Base-by-base conservation (phyloP, 306 rosid genomes). In the Trifolium dubium region DNA sequence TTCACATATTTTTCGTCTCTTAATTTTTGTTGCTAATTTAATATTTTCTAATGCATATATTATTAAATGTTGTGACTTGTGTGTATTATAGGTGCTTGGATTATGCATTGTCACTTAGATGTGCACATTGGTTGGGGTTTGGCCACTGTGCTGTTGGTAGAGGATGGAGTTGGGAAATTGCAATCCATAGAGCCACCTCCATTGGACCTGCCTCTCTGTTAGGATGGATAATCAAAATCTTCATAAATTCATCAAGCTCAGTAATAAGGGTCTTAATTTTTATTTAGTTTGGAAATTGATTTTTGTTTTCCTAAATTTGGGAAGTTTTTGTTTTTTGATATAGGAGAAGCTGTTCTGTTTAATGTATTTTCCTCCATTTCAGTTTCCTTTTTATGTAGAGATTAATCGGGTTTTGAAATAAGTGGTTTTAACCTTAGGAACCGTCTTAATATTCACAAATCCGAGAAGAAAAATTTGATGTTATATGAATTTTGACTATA, bases 51-150 rank as follows among this genome's bases (percentile, higher is more conserved):
- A 32, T 3, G 39, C 39, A 1, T 6, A 8, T 35, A 37, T 37
- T 37, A 37, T 37, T 6, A 37, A 37, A 7, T 37, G 9, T 37
- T 37, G 40, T 37, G 40, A 37, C 40, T 37, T 37, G 10, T 10
- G 9, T 67, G 43, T 34, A 14, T 29, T 56, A 30, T 49, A 94
- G 97, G 99, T 80, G 98, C 86, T 4, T 94, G 99, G 99, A 1
- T 92, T 53, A 53, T 92, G 96, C 99, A 92, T 46, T 94, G 97
- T 85, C 99, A 94, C 85, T 88, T 94, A 85, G 99, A 94, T 73
- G 99, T 86, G 75, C 99, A 94, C 60, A 92, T 91, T 35, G 61
- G 54, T 3, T 94, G 99, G 99, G 99, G 99, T 8, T 81, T 94
- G 85, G 98, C 97, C n/a, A 92, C 92, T 85, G 85, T 92, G 56